Percentiles rank a stretch among this genome's conserved stretches.
Evolutionary conservation across 768 basidiomycete species (phyloP).

Genomic region (Gelatoporia subvermispora): DNA sequence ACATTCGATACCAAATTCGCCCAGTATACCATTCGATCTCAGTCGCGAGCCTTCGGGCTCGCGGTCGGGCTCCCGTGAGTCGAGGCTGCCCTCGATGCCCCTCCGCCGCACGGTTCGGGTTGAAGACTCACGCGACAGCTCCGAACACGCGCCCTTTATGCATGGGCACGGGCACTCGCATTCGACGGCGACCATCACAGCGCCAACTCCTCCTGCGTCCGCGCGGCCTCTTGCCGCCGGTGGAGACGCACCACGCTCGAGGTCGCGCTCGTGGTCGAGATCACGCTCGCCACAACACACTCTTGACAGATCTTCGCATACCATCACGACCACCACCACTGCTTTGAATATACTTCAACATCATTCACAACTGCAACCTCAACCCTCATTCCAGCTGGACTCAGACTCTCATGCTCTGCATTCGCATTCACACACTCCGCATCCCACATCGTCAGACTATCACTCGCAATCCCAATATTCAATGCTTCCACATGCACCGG

Average conservation of each 20-base stretch:
- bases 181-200: conserved; percentile 44
- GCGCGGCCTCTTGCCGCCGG: conserved; percentile 11
- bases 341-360: too few species aligned
- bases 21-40: background rate
- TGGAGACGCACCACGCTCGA: conserved; percentile 16
- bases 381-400: too few species aligned
- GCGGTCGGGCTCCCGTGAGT: background rate
- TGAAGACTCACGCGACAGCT: background rate
- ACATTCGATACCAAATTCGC: background rate
- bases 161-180: conserved; percentile 44
- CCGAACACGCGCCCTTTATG: conserved; percentile 10
- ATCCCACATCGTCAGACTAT: background rate
- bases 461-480: too few species aligned
- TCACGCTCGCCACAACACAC: conserved; percentile 11
- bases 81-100: background rate
- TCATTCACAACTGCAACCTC: too few species aligned
- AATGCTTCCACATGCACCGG: background rate
- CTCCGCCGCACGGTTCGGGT: background rate
- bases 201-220: conserved; percentile 35
- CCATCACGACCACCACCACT: too few species aligned
- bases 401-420: background rate
- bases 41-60: background rate
- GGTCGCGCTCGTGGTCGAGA: conserved; percentile 15
- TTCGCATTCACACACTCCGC: background rate
- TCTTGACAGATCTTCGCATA: too few species aligned